A percentile compares a stretch with the other conserved stretches of the same genome.
phyloP scores from a whole-genome alignment of 2,329 filamentous ascomycete species.

The Fusarium luffae region DNA sequence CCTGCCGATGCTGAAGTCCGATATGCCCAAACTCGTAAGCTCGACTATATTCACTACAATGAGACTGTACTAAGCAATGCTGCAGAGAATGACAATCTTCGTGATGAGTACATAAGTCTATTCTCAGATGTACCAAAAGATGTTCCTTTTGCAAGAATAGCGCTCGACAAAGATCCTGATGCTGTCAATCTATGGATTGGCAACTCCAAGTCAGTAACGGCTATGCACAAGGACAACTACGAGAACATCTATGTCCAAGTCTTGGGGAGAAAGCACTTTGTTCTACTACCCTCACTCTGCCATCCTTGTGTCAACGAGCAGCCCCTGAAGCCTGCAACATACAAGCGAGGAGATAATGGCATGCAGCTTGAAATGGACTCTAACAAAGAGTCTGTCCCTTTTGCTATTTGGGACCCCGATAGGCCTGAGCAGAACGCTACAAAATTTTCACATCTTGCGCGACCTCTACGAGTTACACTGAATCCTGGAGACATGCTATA shows the following conservation, averaged over 20 bases:
- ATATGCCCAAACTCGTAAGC: constrained; percentile 79
- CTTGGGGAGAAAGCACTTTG: constrained; percentile 78
- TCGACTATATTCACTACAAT: background rate
- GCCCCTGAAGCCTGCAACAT: constrained; percentile 67
- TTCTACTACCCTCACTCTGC: constrained; percentile 77
- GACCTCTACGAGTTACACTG: constrained; percentile 74
- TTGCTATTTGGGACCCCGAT: constrained; percentile 82
- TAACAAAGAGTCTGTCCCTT: constrained; percentile 63
- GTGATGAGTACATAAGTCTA: constrained; percentile 74
- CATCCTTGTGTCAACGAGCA: constrained; percentile 76
- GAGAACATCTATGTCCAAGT: constrained; percentile 88
- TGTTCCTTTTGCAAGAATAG: constrained; percentile 79
- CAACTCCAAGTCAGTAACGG: constrained; percentile 74
- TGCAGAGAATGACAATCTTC: constrained; percentile 82
- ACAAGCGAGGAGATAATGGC: constrained; percentile 54
- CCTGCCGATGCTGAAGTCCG: constrained; percentile 61
- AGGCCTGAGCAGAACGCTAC: constrained; percentile 61
- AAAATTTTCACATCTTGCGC: constrained; percentile 67
- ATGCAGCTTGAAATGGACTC: constrained; percentile 52
- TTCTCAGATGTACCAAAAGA: constrained; percentile 70
- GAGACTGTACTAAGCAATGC: background rate
- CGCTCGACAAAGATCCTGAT: constrained; percentile 73
- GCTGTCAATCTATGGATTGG: constrained; percentile 88
- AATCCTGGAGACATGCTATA: constrained; percentile 84
- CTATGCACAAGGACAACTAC: constrained; percentile 84